These are phyloP conservation scores for Pseudocercospora crystallina DNA, from an alignment of 2,329 filamentous ascomycete genomes.

Conservation along the genomic window DNA sequence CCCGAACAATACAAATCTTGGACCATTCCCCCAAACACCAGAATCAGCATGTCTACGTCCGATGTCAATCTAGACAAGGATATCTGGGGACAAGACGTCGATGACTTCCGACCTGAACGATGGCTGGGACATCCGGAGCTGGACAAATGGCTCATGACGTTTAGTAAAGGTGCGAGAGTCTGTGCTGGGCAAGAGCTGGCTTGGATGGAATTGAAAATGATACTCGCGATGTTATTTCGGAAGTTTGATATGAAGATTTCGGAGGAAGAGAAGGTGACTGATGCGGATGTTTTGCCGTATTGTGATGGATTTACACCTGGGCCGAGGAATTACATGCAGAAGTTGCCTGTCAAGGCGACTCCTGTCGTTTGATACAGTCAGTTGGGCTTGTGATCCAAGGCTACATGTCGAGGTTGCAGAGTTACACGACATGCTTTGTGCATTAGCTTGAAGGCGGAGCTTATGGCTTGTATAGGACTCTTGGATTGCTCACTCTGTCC, in stretches of 20 bases:
- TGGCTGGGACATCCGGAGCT: constrained; percentile 29
- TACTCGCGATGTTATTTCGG: constrained; percentile 1
- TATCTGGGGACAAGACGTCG: constrained; percentile 34
- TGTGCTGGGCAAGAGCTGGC: constrained; percentile 8
- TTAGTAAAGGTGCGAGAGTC: constrained; percentile 6
- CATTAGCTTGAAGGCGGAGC: too few relatives aligned
- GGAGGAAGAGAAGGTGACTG: neutral
- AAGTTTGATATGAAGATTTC: constrained; percentile 8
- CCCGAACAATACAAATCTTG: constrained; percentile 36
- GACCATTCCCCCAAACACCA: constrained; percentile 32
- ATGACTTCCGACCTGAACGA: constrained; percentile 36
- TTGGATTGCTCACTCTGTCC: too few relatives aligned
- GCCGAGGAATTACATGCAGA: constrained; percentile 13
- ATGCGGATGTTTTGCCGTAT: constrained; percentile 12
- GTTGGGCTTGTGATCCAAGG: too few relatives aligned
- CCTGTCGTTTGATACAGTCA: too few relatives aligned
- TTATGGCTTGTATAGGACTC: too few relatives aligned
- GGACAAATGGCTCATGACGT: constrained; percentile 9
- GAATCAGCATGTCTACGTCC: constrained; percentile 34
- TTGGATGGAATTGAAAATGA: constrained; percentile 8
- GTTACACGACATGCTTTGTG: too few relatives aligned
- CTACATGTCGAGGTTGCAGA: too few relatives aligned
- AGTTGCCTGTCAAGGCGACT: neutral
- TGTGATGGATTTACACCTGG: constrained; percentile 11
- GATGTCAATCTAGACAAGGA: constrained; percentile 32